Evolutionary conservation across 352 stramenopile species (phyloP).

Genomic region (Phytopythium boreale): DNA sequence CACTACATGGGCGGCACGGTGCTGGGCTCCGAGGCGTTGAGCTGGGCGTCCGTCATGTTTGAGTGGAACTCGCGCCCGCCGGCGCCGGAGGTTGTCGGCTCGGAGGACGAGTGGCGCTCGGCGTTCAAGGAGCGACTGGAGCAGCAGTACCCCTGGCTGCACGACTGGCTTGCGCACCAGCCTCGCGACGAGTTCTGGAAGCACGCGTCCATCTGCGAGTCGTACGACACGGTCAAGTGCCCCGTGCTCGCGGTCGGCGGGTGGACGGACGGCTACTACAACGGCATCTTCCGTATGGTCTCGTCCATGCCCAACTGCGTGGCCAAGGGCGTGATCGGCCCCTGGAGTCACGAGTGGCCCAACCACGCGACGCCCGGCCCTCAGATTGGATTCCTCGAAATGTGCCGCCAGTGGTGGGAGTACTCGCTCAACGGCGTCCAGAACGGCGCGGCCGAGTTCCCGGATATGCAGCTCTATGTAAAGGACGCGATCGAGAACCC

Average conservation of each 20-base stretch:
- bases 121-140: constrained; percentile 33
- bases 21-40: constrained; percentile 44
- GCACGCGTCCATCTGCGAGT: constrained; percentile 43
- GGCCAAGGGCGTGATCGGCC: constrained; percentile 38
- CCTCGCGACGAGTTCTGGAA: constrained; percentile 42
- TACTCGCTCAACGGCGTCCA: constrained; percentile 27
- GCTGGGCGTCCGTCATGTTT: constrained; percentile 52
- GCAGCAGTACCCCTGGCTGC: constrained; percentile 39
- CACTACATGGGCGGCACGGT: constrained; percentile 46
- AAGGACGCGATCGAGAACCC: constrained; percentile 35
- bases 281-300: constrained; percentile 44
- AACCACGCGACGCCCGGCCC: constrained; percentile 40
- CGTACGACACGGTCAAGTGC: constrained; percentile 29
- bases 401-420: constrained; percentile 48
- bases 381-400: constrained; percentile 45
- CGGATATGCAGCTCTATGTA: constrained; percentile 47
- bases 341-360: constrained; percentile 56
- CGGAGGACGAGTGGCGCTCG: constrained; percentile 23
- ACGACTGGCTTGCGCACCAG: constrained; percentile 47
- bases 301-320: constrained; percentile 27
- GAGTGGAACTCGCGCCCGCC: constrained; percentile 39
- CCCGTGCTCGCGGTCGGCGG: constrained; percentile 41
- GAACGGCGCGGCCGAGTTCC: constrained; percentile 20
- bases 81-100: constrained; percentile 29
- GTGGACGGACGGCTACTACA: constrained; percentile 53